phyloP scores from a whole-genome alignment of 805 yeast species.

The Schwanniomyces occidentalis region DNA sequence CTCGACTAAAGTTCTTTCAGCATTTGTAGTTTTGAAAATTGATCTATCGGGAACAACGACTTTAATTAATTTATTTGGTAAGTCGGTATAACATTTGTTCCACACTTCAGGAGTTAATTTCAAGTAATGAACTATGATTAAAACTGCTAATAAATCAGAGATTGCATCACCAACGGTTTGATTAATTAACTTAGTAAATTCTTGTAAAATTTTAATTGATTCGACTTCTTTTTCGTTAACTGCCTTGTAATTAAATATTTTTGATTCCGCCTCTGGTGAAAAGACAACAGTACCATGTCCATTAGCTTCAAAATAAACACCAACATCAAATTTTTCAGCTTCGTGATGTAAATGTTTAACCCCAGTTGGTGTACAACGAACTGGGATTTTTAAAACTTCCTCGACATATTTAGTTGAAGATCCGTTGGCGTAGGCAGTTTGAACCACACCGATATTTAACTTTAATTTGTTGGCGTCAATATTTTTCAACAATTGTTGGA shows the following conservation, averaged over 20 bases:
- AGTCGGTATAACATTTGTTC: constrained; percentile 75
- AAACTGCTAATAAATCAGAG: constrained; percentile 81
- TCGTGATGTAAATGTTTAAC: constrained; percentile 96
- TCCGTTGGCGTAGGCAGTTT: constrained; percentile 98
- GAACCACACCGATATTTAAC: constrained; percentile 76
- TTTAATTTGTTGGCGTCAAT: constrained; percentile 45
- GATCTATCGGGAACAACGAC: constrained; percentile 82
- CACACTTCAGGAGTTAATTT: constrained; percentile 65
- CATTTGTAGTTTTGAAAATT: constrained; percentile 80
- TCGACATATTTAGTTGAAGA: constrained; percentile 74
- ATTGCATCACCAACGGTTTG: constrained; percentile 99
- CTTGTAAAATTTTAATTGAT: constrained; percentile 55
- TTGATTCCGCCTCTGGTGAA: constrained; percentile 48
- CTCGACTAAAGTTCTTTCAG: constrained; percentile 76
- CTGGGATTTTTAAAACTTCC: constrained; percentile 67
- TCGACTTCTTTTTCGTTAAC: constrained; percentile 43
- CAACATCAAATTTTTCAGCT: constrained; percentile 80
- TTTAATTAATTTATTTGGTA: constrained; percentile 83
- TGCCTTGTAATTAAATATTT: constrained; percentile 34
- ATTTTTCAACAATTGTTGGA: constrained; percentile 51
- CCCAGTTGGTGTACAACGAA: constrained; percentile 89
- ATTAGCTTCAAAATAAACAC: constrained; percentile 96
- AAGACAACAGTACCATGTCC: constrained; percentile 98
- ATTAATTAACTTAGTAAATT: constrained; percentile 74
- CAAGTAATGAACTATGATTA: constrained; percentile 60